These are phyloP conservation scores for Fragilariopsis cylindrus DNA, from an alignment of 108 stramenopile species.

Conservation along the genomic window DNA sequence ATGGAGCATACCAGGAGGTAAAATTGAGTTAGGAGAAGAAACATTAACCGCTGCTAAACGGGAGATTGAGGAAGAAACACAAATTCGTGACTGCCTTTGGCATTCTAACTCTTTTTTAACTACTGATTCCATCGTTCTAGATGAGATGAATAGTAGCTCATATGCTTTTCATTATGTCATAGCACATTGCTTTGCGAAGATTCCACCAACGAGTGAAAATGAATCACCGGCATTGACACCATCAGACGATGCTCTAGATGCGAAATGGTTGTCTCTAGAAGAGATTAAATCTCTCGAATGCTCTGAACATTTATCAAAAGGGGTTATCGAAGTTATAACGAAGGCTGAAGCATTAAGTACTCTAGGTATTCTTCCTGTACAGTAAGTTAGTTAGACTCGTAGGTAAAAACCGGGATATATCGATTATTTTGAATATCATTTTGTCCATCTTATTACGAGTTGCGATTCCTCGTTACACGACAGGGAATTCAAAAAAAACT, in stretches of 20 bases:
- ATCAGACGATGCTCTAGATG: conserved; percentile 50
- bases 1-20: conserved; percentile 74
- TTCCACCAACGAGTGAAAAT: background rate
- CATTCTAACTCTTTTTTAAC: conserved; percentile 29
- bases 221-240: conserved; percentile 27
- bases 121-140: conserved; percentile 33
- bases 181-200: conserved; percentile 37
- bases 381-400: background rate
- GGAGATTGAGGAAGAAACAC: conserved; percentile 70
- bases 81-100: conserved; percentile 23
- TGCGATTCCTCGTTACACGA: too few species aligned
- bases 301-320: background rate
- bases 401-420: background rate
- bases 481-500: too few species aligned
- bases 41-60: conserved; percentile 61
- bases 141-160: conserved; percentile 1
- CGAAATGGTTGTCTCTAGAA: conserved; percentile 43
- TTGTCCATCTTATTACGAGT: too few species aligned
- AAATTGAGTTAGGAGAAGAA: conserved; percentile 61
- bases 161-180: conserved; percentile 45
- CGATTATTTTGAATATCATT: too few species aligned
- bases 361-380: conserved; percentile 17
- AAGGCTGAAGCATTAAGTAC: conserved; percentile 32
- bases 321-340: conserved; percentile 30
- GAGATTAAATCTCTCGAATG: conserved; percentile 21